Conservation (phyloP, 306 rosid species). For the Glycine tomentella region DNA sequence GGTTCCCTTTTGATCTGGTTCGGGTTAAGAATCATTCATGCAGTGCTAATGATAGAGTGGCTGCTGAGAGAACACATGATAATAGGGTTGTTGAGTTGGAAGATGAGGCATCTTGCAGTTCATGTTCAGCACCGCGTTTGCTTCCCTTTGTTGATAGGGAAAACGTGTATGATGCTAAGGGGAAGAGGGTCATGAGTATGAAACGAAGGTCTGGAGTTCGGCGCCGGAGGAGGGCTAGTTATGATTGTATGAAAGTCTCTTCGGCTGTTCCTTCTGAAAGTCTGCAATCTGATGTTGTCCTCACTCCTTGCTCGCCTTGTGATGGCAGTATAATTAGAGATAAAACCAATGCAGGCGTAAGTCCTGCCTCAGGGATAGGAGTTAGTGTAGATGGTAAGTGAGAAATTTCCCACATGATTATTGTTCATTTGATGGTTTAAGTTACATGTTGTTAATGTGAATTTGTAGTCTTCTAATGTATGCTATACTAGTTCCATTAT, state of each 20-base stretch:
- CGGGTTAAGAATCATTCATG: conserved; percentile 48
- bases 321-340: conserved; percentile 36
- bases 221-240: conserved; percentile 57
- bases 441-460: conserved; percentile 14
- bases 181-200: conserved; percentile 59
- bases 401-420: conserved; percentile 3
- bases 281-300: not conserved
- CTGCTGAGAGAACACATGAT: conserved; percentile 40
- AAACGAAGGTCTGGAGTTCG: conserved; percentile 71
- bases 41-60: conserved; percentile 44
- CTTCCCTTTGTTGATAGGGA: conserved; percentile 60
- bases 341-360: conserved; percentile 29
- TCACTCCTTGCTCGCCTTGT: conserved; percentile 29
- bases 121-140: conserved; percentile 53
- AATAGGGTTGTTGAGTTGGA: conserved; percentile 58
- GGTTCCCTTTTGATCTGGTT: conserved; percentile 75
- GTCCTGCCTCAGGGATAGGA: conserved; percentile 44
- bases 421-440: conserved; percentile 20
- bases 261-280: too few species aligned
- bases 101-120: conserved; percentile 60
- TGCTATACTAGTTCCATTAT: not conserved
- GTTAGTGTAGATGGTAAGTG: conserved; percentile 47
- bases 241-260: conserved; percentile 25
- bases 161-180: conserved; percentile 63
- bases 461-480: conserved; percentile 1